Evolutionary conservation across 495 filamentous ascomycete species (phyloP), one percentile per base, ranked within the genome.

Genomic region (Staphylotrichum tortipilum): DNA sequence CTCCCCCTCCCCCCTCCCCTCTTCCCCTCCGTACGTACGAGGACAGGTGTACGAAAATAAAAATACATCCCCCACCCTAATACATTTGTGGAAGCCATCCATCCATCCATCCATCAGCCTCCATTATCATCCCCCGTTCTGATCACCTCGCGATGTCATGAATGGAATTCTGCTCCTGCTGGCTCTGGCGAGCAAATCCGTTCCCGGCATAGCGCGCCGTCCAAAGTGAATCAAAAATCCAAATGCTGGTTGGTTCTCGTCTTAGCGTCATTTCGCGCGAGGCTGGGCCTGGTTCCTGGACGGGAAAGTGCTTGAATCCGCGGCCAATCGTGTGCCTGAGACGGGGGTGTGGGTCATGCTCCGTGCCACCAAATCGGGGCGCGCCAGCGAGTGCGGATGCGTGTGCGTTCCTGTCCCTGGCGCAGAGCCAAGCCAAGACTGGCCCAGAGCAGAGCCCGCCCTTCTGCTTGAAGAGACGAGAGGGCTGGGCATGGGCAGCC

Each of bases 341-440:
- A 54, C 26, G 11, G 18, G 4, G 5, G 40, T 51, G 58, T 55
- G 58, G 54, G 46, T 31, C 54, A 1, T 11, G 28, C 30, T 29
- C 50, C 45, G 49, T 55, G 54, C 54, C 58, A 57, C 48, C 46
- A 33, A 50, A 55, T 47, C 47, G 39, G 45, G 59, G 52, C 53
- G 30, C 50, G 33, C 56, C 48, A 44, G 46, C 49, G 9, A 3
- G 30, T 3, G 7, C 7, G 30, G n/a, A n/a, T n/a, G n/a, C n/a
- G n/a, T n/a, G 47, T 64, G 41, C 46, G 61, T 64, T 60, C 61
- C 61, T 64, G 58, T 47, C 45, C n/a, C n/a, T n/a, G n/a, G n/a
- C n/a, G n/a, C n/a, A n/a, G n/a, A n/a, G n/a, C n/a, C n/a, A n/a
- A n/a, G n/a, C n/a, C n/a, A n/a, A n/a, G n/a, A n/a, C n/a, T n/a